Conservation (phyloP, 306 rosid genomes). For the Castanea sativa region DNA sequence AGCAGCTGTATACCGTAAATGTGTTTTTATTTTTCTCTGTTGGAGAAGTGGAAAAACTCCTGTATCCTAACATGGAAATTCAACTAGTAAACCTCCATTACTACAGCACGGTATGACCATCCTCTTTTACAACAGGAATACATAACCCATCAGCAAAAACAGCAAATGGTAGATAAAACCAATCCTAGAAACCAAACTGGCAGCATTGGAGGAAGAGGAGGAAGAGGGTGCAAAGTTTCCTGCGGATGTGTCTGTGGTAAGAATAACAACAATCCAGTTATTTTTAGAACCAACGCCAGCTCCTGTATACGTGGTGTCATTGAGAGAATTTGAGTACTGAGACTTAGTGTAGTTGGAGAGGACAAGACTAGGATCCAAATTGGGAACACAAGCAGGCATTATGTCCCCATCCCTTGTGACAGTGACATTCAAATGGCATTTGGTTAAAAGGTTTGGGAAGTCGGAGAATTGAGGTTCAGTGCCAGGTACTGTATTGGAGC, state of each 20-base stretch:
- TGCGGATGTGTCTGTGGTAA: slow-evolving; percentile 65
- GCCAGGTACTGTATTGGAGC: slow-evolving; percentile 86
- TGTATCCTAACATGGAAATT: not conserved
- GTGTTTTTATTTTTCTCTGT: not conserved
- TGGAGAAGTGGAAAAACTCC: slow-evolving; percentile 6
- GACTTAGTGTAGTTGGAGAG: slow-evolving; percentile 76
- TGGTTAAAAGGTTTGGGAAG: slow-evolving; percentile 59
- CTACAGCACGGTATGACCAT: slow-evolving; percentile 15
- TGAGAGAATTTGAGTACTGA: slow-evolving; percentile 67
- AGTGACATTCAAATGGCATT: slow-evolving; percentile 71
- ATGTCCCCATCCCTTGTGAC: slow-evolving; percentile 68
- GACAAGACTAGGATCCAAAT: slow-evolving; percentile 50
- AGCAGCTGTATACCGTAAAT: slow-evolving; percentile 4
- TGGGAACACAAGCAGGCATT: slow-evolving; percentile 87
- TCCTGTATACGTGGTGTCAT: slow-evolving; percentile 66
- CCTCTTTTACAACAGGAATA: slow-evolving; percentile 46
- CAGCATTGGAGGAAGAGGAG: slow-evolving; percentile 13
- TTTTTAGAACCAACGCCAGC: slow-evolving; percentile 73
- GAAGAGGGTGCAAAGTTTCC: slow-evolving; percentile 58
- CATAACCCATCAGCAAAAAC: slow-evolving; percentile 40
- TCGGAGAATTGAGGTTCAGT: slow-evolving; percentile 75
- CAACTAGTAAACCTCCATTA: slow-evolving; percentile 17
- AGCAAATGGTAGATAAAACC: slow-evolving; percentile 40
- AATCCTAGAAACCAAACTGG: slow-evolving; percentile 39
- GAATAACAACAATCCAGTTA: slow-evolving; percentile 75